Base-by-base conservation (phyloP, 1,284 basidiomycete species). In the Ceratobasidium sp. region DNA sequence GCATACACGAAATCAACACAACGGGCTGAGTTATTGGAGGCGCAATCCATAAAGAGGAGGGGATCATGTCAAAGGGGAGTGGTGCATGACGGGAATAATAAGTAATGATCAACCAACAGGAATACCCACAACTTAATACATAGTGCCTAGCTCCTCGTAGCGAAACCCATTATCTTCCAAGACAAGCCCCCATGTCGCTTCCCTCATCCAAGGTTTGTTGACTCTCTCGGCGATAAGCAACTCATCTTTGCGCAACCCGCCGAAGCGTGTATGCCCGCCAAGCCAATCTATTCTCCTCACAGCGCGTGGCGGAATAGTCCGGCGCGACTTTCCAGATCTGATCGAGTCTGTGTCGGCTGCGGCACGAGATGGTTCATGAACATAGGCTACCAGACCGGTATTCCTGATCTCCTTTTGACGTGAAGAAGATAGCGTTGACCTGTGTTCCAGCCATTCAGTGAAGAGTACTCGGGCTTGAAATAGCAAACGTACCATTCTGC, bases 261-360 rank as follows among this genome's bases (percentile, higher is more conserved):
- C 38, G 20, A 66, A 66, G 42, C 64, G 46, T 13, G 64, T 66
- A 5, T 26, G 33, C 23, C 42, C 33, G 2, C 64, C 64, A 66
- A 66, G 64, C 64, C 64, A 66, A 23, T 66, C 64, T 26, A 66
- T 48, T n/a, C 64, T 44, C 64, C 64, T 66, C 33, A 66, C 42
- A 66, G 42, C 44, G 9, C 46, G 64, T 3, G 20, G 13, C n/a
- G 44, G 46, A 44, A 48, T 20, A 33, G 10, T n/a, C 26, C 54
- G 54, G n/a, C 44, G 64, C 12, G 42, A 66, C 26, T 66, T 66
- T 23, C 64, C 46, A 33, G 64, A 40, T 44, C 44, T 23, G 28
- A 23, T 66, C 13, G 64, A 50, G 33, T 66, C 64, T 6, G 12
- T 66, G 23, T 66, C 64, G 42, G 48, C 42, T 12, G 46, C 46